Percentiles rank a stretch among this genome's conserved stretches.
Conservation (phyloP, 768 basidiomycete genomes). For the Leccinum barrowsii region DNA sequence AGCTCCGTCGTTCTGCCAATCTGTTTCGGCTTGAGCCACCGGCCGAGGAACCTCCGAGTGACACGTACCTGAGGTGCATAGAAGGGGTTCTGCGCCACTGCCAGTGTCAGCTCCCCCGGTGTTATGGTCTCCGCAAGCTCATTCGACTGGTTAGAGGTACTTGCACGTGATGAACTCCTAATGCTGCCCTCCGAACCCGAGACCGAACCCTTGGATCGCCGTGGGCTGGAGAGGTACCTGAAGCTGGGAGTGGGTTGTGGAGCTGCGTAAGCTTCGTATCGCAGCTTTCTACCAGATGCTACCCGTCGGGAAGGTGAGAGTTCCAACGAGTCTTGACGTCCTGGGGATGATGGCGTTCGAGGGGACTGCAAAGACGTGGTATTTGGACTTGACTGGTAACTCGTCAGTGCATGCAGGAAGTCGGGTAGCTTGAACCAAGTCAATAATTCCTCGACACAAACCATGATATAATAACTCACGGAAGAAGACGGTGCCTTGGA, state of each 20-base stretch:
- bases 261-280: constrained; percentile 68
- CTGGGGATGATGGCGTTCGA: constrained; percentile 6
- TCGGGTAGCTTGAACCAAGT: constrained; percentile 59
- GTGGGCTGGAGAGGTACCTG: constrained; percentile 31
- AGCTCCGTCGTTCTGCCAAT: not conserved
- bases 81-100: constrained; percentile 17
- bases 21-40: constrained; percentile 14
- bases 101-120: constrained; percentile 31
- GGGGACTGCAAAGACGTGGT: constrained; percentile 6
- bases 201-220: constrained; percentile 32
- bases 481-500: constrained; percentile 50
- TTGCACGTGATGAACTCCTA: constrained; percentile 30
- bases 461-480: constrained; percentile 36
- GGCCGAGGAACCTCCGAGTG: not conserved
- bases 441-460: constrained; percentile 3
- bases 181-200: constrained; percentile 35
- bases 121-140: constrained; percentile 28
- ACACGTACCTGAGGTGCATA: constrained; percentile 18
- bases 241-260: constrained; percentile 52
- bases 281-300: constrained; percentile 46
- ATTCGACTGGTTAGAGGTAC: constrained; percentile 22
- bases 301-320: constrained; percentile 24
- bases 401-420: constrained; percentile 52
- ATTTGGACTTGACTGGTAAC: constrained; percentile 20
- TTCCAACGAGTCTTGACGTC: constrained; percentile 16